Evolutionary conservation across 805 yeast genomes (phyloP).

Genomic region (Myxozyma neotropica): DNA sequence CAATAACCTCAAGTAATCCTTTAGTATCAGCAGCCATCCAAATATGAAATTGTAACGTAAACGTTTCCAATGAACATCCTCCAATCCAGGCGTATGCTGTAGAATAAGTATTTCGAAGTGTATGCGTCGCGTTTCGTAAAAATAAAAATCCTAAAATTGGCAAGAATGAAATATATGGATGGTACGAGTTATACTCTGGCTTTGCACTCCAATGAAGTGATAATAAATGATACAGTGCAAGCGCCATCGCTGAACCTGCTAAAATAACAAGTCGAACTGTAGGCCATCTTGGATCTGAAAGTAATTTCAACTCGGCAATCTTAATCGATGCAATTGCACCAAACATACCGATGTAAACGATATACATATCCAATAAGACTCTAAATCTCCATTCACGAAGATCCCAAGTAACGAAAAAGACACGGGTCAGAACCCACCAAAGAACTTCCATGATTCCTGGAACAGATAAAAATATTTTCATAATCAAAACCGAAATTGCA

Average conservation of each 20-base stretch:
- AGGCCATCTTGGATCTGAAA: slow-evolving; percentile 28
- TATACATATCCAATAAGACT: slow-evolving; percentile 34
- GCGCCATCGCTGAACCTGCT: slow-evolving; percentile 22
- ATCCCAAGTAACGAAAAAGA: slow-evolving; percentile 36
- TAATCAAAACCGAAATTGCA: slow-evolving; percentile 16
- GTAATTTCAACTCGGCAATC: slow-evolving; percentile 20
- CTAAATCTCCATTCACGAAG: slow-evolving; percentile 38
- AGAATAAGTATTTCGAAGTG: slow-evolving; percentile 33
- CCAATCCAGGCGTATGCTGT: slow-evolving; percentile 36
- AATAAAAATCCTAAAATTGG: slow-evolving; percentile 34
- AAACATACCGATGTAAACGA: slow-evolving; percentile 37
- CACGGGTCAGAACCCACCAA: slow-evolving; percentile 28
- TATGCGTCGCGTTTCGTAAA: slow-evolving; percentile 30
- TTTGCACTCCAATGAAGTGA: slow-evolving; percentile 22
- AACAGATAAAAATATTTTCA: slow-evolving; percentile 23
- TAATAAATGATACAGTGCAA: slow-evolving; percentile 18
- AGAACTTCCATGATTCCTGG: slow-evolving; percentile 33
- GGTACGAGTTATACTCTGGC: slow-evolving; percentile 31
- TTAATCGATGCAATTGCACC: slow-evolving; percentile 33
- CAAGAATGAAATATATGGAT: slow-evolving; percentile 27
- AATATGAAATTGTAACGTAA: slow-evolving; percentile 37
- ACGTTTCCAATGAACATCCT: slow-evolving; percentile 36
- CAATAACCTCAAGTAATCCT: slow-evolving; percentile 29
- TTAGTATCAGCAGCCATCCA: slow-evolving; percentile 38
- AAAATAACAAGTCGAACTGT: slow-evolving; percentile 18